phyloP scores from a whole-genome alignment of 2,329 filamentous ascomycete genomes.

The Pseudogymnoascus sp. region DNA sequence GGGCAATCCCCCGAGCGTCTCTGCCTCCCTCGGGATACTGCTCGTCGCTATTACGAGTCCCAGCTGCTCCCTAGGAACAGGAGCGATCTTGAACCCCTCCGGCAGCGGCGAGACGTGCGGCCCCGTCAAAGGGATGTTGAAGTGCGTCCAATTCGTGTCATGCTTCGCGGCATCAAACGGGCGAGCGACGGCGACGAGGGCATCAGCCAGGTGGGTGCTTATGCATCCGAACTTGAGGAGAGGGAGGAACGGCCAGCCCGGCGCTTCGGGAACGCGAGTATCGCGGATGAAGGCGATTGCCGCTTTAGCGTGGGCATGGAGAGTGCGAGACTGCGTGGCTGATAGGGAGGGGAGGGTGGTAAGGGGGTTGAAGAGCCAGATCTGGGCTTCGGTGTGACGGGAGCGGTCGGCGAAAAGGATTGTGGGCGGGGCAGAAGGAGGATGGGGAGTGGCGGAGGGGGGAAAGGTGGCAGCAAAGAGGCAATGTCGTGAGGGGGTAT shows the following conservation, averaged over 20 bases:
- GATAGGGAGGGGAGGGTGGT: constrained; percentile 11
- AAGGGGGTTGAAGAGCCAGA: constrained; percentile 26
- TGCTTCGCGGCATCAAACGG: constrained; percentile 15
- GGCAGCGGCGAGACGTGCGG: constrained; percentile 13
- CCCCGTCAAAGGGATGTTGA: constrained; percentile 14
- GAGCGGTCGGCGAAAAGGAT: constrained; percentile 27
- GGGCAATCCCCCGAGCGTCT: constrained; percentile 21
- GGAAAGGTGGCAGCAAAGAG: constrained; percentile 24
- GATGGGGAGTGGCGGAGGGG: neutral
- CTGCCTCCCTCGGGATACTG: constrained; percentile 20
- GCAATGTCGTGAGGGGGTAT: constrained; percentile 22
- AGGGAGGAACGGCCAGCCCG: constrained; percentile 26
- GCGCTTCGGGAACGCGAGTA: constrained; percentile 21
- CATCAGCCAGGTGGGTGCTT: constrained; percentile 16
- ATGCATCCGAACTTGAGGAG: constrained; percentile 22
- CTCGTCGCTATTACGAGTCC: constrained; percentile 25
- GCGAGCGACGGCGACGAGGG: constrained; percentile 14
- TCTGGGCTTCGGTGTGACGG: constrained; percentile 25
- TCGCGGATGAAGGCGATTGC: constrained; percentile 20
- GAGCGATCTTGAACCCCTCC: constrained; percentile 15
- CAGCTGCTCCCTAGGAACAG: constrained; percentile 23
- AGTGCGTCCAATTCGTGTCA: constrained; percentile 22
- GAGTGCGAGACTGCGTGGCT: neutral
- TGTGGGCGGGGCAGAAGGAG: constrained; percentile 19
- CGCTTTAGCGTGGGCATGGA: constrained; percentile 16